Base-by-base conservation (phyloP, 495 filamentous ascomycete species). In the Tetracladium setigerum region DNA sequence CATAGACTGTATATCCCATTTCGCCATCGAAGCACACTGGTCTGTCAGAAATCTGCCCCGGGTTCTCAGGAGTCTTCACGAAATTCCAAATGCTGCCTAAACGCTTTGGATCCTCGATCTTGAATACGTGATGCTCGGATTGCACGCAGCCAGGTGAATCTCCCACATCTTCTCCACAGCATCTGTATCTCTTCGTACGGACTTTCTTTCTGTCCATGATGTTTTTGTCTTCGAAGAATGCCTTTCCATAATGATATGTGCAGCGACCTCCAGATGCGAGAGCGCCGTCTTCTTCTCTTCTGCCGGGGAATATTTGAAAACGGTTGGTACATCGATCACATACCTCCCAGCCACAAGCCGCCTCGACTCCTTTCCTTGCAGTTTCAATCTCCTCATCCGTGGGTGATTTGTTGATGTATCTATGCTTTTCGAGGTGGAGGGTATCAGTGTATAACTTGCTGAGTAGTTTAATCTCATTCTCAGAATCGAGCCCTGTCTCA, bases 241-340 rank as follows among this genome's bases (percentile, higher is more conserved):
- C 55, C 52, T 79, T 83, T 8, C 79, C 86, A 35, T 74, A 82
- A 61, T 98, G 92, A 61, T 89, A 81, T 0, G 65, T 77, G 66
- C 92, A 99, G 15, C 62, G 57, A 0, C 90, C 89, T 27, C 85
- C 84, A 4, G 76, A 81, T 0, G 91, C 74, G 33, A 96, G 70
- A 1, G 81, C 76, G 1, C 91, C 92, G 55, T 97, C 92, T 45
- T 77, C 77, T 43, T 78, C 74, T 39, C 87, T 75, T 30, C 92
- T 83, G 13, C 87, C 87, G 6, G 90, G 88, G 55, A 94, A 97
- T 13, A 95, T 87, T 62, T 95, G 89, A 58, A 99, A 97, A 22
- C 90, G 79, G 16, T 74, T 77, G 17, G 66, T 71, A 63, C 92
- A 99, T 12, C 92, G 83, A 58, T 95, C 91, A 57, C 92, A 99